Evolutionary conservation across 257 asterid species (phyloP).

Genomic region (Forsythia suspensa): DNA sequence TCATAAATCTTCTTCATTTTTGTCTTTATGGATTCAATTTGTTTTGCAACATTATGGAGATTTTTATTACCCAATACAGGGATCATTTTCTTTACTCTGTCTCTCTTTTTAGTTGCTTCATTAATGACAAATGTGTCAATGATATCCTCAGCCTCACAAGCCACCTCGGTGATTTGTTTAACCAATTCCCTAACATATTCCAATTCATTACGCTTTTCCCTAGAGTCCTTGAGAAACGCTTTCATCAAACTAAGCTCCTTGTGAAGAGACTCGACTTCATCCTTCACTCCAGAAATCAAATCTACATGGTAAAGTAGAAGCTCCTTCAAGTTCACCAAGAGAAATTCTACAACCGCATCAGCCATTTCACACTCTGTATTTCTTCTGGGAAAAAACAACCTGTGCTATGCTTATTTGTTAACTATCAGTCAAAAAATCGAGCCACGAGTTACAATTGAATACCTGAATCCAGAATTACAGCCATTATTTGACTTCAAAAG

Average conservation of each 20-base stretch:
- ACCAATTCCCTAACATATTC: slow-evolving; percentile 43
- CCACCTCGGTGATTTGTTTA: slow-evolving; percentile 41
- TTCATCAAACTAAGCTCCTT: slow-evolving; percentile 47
- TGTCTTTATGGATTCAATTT: slow-evolving; percentile 32
- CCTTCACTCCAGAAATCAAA: slow-evolving; percentile 38
- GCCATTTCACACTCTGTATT: slow-evolving; percentile 30
- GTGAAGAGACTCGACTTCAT: slow-evolving; percentile 49
- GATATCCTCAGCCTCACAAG: slow-evolving; percentile 50
- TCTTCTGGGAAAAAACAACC: background rate
- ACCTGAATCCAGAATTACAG: background rate
- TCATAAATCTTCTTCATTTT: slow-evolving; percentile 36
- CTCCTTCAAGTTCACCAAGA: slow-evolving; percentile 44
- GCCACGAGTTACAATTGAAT: background rate
- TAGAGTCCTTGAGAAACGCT: slow-evolving; percentile 49
- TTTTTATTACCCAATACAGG: slow-evolving; percentile 27
- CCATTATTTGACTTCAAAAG: background rate
- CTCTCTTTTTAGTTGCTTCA: slow-evolving; percentile 37
- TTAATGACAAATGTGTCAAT: slow-evolving; percentile 39
- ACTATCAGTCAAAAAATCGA: background rate
- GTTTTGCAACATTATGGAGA: slow-evolving; percentile 37
- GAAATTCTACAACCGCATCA: slow-evolving; percentile 46
- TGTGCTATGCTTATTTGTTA: background rate
- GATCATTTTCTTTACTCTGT: slow-evolving; percentile 10
- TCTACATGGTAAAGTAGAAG: slow-evolving; percentile 44
- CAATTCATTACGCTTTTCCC: slow-evolving; percentile 38